Evolutionary conservation across 164 flowering plant species (phyloP).

Genomic region (Stephania japonica): DNA sequence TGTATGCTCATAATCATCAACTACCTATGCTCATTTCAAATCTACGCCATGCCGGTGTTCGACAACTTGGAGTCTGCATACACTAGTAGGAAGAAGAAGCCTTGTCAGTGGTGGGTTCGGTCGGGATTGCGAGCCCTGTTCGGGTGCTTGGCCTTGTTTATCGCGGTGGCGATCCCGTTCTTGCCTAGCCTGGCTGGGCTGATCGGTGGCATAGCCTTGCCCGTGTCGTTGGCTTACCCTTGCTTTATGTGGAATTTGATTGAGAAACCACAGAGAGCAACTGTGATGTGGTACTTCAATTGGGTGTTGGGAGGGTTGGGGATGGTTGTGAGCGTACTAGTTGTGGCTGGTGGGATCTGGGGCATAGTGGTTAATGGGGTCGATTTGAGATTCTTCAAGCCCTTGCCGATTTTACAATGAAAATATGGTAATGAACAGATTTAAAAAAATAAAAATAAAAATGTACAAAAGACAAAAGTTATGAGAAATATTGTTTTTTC

Average conservation of each 20-base stretch:
- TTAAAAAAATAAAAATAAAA: too few relatives aligned
- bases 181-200: constrained; percentile 42
- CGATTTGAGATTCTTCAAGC: constrained; percentile 52
- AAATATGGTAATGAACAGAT: constrained; percentile 10
- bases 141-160: constrained; percentile 43
- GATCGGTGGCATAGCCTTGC: constrained; percentile 63
- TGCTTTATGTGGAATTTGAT: constrained; percentile 77
- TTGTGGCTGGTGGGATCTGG: constrained; percentile 50
- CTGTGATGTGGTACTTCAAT: constrained; percentile 48
- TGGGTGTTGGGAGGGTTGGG: constrained; percentile 57
- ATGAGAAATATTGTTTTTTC: too few relatives aligned
- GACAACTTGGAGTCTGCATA: constrained; percentile 56
- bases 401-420: constrained; percentile 16
- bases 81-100: constrained; percentile 32
- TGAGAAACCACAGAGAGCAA: constrained; percentile 45
- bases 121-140: constrained; percentile 35
- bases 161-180: constrained; percentile 65
- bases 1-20: constrained; percentile 35
- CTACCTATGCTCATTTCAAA: constrained; percentile 49
- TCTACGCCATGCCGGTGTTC: constrained; percentile 67
- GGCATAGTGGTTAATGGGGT: constrained; percentile 43
- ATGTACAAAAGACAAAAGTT: neutral
- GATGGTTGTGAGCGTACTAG: constrained; percentile 32
- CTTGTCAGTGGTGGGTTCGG: constrained; percentile 51
- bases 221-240: constrained; percentile 69